Evolutionary conservation across 345 rosid genomes (phyloP).

Genomic region (Brassica juncea): DNA sequence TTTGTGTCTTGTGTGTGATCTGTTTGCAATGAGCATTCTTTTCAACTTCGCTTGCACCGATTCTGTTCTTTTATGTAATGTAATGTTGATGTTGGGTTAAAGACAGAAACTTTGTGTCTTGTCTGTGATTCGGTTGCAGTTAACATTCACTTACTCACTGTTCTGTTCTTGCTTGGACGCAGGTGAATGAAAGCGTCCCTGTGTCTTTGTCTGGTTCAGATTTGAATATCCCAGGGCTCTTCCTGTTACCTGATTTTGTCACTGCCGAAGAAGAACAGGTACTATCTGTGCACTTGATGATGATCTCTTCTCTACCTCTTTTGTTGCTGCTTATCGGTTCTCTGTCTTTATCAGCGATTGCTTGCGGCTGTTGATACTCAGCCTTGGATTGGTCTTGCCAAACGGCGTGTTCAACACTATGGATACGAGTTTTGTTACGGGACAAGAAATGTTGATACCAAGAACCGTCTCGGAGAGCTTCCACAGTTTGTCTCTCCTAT

Average conservation of each 20-base stretch:
- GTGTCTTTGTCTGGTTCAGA: slow-evolving; percentile 64
- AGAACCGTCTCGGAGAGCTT: slow-evolving; percentile 67
- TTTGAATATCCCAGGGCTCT: slow-evolving; percentile 77
- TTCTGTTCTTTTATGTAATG: neutral
- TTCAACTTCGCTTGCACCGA: neutral
- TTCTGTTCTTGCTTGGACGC: slow-evolving; percentile 21
- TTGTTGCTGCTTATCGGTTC: slow-evolving; percentile 1
- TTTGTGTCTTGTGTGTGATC: neutral
- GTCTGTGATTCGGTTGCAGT: neutral
- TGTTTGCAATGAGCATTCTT: slow-evolving; percentile 9
- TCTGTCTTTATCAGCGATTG: slow-evolving; percentile 53
- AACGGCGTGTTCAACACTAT: slow-evolving; percentile 93
- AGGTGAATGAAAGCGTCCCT: slow-evolving; percentile 49
- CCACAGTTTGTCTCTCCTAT: slow-evolving; percentile 68
- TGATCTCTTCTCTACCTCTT: neutral
- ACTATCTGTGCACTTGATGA: slow-evolving; percentile 18
- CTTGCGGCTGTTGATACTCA: slow-evolving; percentile 75
- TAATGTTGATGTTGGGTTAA: neutral
- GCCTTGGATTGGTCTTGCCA: slow-evolving; percentile 78
- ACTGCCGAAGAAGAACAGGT: slow-evolving; percentile 73
- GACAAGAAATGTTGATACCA: slow-evolving; percentile 78
- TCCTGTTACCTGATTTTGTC: slow-evolving; percentile 65
- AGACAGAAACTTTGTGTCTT: neutral
- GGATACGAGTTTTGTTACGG: slow-evolving; percentile 89
- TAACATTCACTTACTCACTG: neutral